These are phyloP conservation scores for Penicillium oxalicum DNA, from an alignment of 2,329 filamentous ascomycete genomes.

Conservation along the genomic window DNA sequence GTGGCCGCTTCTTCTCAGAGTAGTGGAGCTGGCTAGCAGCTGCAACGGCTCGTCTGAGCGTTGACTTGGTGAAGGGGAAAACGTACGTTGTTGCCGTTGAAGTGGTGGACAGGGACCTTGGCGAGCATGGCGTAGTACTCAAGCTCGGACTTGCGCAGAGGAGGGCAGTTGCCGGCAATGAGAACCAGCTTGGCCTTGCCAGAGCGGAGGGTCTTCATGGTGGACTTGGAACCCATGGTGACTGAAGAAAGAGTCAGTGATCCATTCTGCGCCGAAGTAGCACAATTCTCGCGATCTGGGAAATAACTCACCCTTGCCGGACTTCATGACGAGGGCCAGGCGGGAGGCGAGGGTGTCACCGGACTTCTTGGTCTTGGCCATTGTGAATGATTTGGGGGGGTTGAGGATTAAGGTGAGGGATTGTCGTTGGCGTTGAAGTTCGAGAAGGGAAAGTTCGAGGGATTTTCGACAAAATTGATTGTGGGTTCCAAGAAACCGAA, in stretches of 20 bases:
- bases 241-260: constrained; percentile 41
- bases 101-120: constrained; percentile 97
- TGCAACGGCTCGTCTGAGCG: constrained; percentile 9
- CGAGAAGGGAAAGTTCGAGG: background rate
- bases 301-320: constrained; percentile 31
- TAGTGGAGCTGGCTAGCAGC: constrained; percentile 23
- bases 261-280: background rate
- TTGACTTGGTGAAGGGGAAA: constrained; percentile 11
- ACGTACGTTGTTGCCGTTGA: constrained; percentile 98
- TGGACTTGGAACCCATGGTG: constrained; percentile 84
- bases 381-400: constrained; percentile 44
- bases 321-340: constrained; percentile 64
- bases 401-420: constrained; percentile 1
- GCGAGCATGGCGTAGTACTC: constrained; percentile 91
- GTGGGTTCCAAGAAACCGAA: background rate
- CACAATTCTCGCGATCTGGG: background rate
- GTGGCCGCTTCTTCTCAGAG: constrained; percentile 22
- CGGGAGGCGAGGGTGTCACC: constrained; percentile 71
- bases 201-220: constrained; percentile 81
- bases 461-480: constrained; percentile 1
- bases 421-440: background rate
- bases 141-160: constrained; percentile 95
- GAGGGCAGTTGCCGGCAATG: constrained; percentile 92
- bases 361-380: constrained; percentile 69
- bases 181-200: constrained; percentile 99